Base-by-base conservation (phyloP, 2,329 filamentous ascomycete species). In the Trichoderma citrinoviride region DNA sequence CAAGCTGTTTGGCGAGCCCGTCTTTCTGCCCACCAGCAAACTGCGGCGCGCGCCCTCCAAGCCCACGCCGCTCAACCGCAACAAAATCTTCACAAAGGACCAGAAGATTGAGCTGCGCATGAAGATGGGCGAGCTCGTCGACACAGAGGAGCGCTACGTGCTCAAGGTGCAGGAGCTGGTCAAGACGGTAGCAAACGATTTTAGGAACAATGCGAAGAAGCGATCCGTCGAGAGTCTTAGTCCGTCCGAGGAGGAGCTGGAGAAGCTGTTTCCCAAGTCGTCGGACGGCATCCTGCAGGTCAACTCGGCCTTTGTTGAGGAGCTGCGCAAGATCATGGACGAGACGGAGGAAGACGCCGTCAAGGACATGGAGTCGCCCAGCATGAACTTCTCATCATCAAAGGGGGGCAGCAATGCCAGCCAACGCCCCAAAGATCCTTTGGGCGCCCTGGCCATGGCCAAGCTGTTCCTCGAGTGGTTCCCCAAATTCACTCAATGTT, bases 121-220 rank as follows among this genome's bases (percentile, higher is more conserved):
- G 77, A 94, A 97, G 76, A 88, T 99, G 83, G 88, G 87, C 66
- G 95, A 99, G 76, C 80, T 98, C 66, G 86, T 97, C 40, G 91
- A 96, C 72, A 99, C 95, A 0, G 95, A 99, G 76, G 92, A 95
- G 74, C 89, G 92, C 75, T 99, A 98, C 77, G 92, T 99, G 47
- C 84, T 85, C 71, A 97, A 98, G 76, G 79, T 99, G 64, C 87
- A 91, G 67, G 91, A 95, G 69, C 79, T 99, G 66, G 90, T 97
- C 47, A 87, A 90, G 68, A 87, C 89, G 66, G 87, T 97, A 33
- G 92, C 92, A 27, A 86, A 87, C 62, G 91, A 96, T 67, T 93
- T 96, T 71, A 87, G 91, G 37, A 80, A 88, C 57, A 89, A 87
- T 67, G 89, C 90, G 4, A 87, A 83, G 70, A 79, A 79, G 33